Evolutionary conservation across 2,329 filamentous ascomycete species (phyloP).

Genomic region (Acrocalymma vagum): DNA sequence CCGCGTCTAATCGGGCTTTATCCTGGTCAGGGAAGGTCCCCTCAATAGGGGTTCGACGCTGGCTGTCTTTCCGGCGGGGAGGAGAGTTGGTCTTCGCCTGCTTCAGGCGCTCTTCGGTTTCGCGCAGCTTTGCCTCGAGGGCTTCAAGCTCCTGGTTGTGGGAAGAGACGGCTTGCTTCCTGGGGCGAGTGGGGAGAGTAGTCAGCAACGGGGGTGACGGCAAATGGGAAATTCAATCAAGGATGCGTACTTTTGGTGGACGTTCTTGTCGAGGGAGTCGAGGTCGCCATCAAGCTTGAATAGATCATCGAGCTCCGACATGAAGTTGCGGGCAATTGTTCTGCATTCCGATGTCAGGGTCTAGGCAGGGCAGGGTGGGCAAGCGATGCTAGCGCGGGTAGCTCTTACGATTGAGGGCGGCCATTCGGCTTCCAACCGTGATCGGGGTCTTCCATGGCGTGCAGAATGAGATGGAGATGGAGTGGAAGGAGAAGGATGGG

Average conservation of each 20-base stretch:
- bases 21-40: conserved; percentile 35
- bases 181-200: conserved; percentile 47
- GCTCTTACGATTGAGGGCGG: conserved; percentile 82
- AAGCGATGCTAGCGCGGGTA: conserved; percentile 29
- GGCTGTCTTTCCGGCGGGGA: conserved; percentile 39
- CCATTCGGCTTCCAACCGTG: conserved; percentile 82
- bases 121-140: conserved; percentile 82
- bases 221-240: not conserved
- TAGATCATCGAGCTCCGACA: conserved; percentile 83
- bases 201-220: conserved; percentile 14
- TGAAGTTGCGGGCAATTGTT: conserved; percentile 88
- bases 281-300: conserved; percentile 87
- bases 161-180: conserved; percentile 79
- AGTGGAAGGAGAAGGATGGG: conserved; percentile 17
- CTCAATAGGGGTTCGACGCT: conserved; percentile 34
- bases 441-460: conserved; percentile 61
- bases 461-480: conserved; percentile 16
- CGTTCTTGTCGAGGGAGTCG: conserved; percentile 75
- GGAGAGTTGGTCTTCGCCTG: conserved; percentile 42
- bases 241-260: conserved; percentile 81
- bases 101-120: conserved; percentile 80
- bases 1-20: conserved; percentile 28
- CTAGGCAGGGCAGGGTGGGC: conserved; percentile 6
- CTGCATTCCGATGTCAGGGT: conserved; percentile 59
- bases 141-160: conserved; percentile 84